phyloP scores from a whole-genome alignment of 345 rosid genomes.

The Pugionium cornutum region DNA sequence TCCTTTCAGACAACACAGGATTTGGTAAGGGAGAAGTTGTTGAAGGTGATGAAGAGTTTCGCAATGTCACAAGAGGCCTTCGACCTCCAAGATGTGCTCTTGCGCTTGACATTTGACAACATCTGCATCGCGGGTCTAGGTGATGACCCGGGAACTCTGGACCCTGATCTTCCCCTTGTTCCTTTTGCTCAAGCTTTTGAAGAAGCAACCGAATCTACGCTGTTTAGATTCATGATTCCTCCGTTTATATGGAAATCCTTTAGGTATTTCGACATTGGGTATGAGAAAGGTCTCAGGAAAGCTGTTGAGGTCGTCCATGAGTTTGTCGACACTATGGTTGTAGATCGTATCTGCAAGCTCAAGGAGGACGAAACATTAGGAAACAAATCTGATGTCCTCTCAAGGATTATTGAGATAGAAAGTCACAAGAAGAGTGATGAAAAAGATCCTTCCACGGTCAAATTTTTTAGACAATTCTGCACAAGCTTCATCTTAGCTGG shows the following conservation, averaged over 20 bases:
- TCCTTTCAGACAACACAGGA: conserved; percentile 49
- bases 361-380: conserved; percentile 40
- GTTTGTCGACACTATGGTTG: conserved; percentile 46
- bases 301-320: conserved; percentile 49
- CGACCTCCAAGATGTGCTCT: conserved; percentile 67
- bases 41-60: conserved; percentile 54
- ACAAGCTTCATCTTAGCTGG: conserved; percentile 61
- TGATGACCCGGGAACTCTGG: conserved; percentile 61
- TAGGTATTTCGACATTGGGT: conserved; percentile 52
- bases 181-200: conserved; percentile 56
- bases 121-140: conserved; percentile 72
- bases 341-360: conserved; percentile 48
- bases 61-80: conserved; percentile 27
- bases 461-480: conserved; percentile 48
- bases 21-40: conserved; percentile 54
- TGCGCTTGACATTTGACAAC: conserved; percentile 62
- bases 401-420: conserved; percentile 56
- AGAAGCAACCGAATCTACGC: conserved; percentile 52
- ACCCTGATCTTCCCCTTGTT: conserved; percentile 41
- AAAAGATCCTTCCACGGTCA: conserved; percentile 32
- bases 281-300: conserved; percentile 52
- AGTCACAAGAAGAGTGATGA: conserved; percentile 45
- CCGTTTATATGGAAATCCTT: conserved; percentile 61
- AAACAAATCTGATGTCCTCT: conserved; percentile 50
- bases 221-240: conserved; percentile 52